Conservation (phyloP, 2,329 filamentous ascomycete species). For the Fusarium tupiense region DNA sequence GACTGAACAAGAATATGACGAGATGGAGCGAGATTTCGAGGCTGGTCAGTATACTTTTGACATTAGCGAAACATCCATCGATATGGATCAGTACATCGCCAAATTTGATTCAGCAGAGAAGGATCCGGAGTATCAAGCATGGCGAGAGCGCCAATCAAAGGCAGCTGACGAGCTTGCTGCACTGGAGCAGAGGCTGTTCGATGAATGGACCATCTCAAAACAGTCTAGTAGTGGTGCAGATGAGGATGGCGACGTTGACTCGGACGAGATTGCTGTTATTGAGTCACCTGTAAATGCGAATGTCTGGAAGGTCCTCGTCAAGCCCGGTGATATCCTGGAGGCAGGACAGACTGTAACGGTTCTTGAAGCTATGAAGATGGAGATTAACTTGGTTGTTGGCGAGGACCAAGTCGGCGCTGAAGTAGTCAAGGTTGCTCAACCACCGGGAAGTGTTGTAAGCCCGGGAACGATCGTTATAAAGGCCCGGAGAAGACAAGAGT, state of each 20-base stretch:
- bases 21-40: conserved; percentile 42
- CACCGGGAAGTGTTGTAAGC: not conserved
- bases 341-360: not conserved
- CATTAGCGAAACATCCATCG: conserved; percentile 38
- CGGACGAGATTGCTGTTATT: not conserved
- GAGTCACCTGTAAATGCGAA: not conserved
- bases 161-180: not conserved
- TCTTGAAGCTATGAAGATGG: conserved; percentile 3
- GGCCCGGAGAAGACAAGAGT: not conserved
- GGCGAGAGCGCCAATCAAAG: not conserved
- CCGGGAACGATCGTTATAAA: not conserved
- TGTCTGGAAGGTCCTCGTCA: not conserved
- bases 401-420: not conserved
- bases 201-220: not conserved
- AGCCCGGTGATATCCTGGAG: not conserved
- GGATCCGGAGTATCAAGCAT: not conserved
- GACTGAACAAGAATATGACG: conserved; percentile 45
- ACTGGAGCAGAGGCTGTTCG: not conserved
- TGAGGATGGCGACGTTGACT: not conserved
- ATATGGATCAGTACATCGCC: conserved; percentile 43
- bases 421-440: not conserved
- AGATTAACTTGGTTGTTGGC: not conserved
- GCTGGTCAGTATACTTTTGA: conserved; percentile 47
- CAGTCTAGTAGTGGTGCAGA: not conserved
- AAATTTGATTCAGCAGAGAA: not conserved